A percentile compares a stretch with the other conserved stretches of the same genome.
Evolutionary conservation across 257 asterid genomes (phyloP).

Genomic region (Linaria vulgaris): DNA sequence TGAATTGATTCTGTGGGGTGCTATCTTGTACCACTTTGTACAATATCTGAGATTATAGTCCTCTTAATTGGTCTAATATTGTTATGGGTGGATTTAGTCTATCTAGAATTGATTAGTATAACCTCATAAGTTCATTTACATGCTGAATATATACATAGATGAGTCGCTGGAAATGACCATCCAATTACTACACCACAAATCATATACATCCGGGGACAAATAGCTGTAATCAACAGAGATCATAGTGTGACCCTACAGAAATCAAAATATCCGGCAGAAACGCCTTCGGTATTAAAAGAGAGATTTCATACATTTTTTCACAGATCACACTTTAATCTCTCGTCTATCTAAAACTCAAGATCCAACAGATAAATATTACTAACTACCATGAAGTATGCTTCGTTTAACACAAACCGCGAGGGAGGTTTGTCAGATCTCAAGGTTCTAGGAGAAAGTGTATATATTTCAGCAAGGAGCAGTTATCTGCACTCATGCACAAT

Average conservation of each 20-base stretch:
- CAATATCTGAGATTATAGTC: slow-evolving; percentile 65
- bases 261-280: too few relatives aligned
- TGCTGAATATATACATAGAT: neutral
- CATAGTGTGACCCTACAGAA: neutral
- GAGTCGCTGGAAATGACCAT: neutral
- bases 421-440: too few relatives aligned
- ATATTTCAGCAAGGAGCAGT: too few relatives aligned
- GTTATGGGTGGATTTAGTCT: neutral
- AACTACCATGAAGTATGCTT: too few relatives aligned
- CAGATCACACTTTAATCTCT: too few relatives aligned
- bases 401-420: too few relatives aligned
- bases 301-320: too few relatives aligned
- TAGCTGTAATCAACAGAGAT: neutral
- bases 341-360: too few relatives aligned
- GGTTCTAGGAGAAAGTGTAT: too few relatives aligned
- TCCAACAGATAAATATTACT: too few relatives aligned
- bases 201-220: neutral
- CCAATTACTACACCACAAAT: neutral
- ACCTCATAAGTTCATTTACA: slow-evolving; percentile 13
- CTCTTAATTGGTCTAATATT: neutral
- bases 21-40: slow-evolving; percentile 88
- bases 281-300: too few relatives aligned
- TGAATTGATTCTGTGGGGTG: slow-evolving; percentile 61
- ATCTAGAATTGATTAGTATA: slow-evolving; percentile 6
- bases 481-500: too few relatives aligned